phyloP scores from a whole-genome alignment of 306 rosid genomes.

The Styphnolobium japonicum region DNA sequence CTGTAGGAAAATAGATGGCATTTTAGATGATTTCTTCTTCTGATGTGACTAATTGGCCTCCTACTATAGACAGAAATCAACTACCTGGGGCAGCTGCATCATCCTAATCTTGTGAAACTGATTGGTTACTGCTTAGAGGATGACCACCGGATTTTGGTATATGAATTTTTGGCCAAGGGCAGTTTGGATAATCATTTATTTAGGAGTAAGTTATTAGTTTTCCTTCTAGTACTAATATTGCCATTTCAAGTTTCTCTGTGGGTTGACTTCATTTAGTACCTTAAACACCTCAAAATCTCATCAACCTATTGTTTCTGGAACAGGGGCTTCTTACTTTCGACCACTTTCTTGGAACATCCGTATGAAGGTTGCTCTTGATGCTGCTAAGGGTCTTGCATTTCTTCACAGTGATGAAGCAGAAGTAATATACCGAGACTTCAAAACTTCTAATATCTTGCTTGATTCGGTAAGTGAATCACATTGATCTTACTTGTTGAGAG shows the following conservation, averaged over 20 bases:
- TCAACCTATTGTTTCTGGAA: constrained; percentile 21
- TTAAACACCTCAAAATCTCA: constrained; percentile 4
- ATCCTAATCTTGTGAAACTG: constrained; percentile 90
- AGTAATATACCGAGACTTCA: constrained; percentile 88
- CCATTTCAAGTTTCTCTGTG: not conserved
- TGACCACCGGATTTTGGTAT: constrained; percentile 82
- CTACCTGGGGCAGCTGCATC: constrained; percentile 83
- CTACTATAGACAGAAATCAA: constrained; percentile 76
- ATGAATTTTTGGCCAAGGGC: constrained; percentile 79
- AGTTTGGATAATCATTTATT: constrained; percentile 94
- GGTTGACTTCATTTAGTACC: not conserved
- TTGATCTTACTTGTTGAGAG: constrained; percentile 9
- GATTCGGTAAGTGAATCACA: constrained; percentile 58
- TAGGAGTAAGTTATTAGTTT: constrained; percentile 67
- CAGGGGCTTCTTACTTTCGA: constrained; percentile 78
- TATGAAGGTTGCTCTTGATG: constrained; percentile 76
- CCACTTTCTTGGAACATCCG: constrained; percentile 90
- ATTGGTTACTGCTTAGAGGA: constrained; percentile 91
- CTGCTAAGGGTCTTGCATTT: constrained; percentile 91
- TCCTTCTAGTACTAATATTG: not conserved
- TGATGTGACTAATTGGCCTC: constrained; percentile 20
- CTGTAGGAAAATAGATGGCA: not conserved
- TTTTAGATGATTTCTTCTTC: not conserved
- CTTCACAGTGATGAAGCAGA: constrained; percentile 87
- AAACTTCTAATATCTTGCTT: constrained; percentile 79